Conservation (phyloP, 192 early-diverging fungal species). For the Entrophospora sp. region DNA sequence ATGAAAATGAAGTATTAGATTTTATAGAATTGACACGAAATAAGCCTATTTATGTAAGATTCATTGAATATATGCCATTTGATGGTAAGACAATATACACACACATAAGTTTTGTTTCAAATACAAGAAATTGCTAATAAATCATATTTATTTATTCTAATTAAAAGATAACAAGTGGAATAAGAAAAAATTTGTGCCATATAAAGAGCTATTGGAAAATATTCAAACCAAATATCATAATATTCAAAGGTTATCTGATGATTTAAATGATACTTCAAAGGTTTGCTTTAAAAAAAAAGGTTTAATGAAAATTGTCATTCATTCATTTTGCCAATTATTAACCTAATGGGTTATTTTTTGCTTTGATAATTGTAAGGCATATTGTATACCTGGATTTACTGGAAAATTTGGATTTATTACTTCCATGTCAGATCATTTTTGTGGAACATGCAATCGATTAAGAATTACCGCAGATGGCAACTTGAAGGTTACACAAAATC, state of each 20-base stretch:
- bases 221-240: conserved; percentile 49
- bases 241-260: conserved; percentile 57
- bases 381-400: conserved; percentile 61
- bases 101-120: neutral
- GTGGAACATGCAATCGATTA: conserved; percentile 87
- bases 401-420: conserved; percentile 97
- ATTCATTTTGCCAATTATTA: neutral
- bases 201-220: conserved; percentile 59
- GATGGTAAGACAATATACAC: conserved; percentile 52
- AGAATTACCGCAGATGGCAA: conserved; percentile 92
- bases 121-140: neutral
- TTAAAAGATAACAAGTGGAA: conserved; percentile 80
- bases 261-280: conserved; percentile 82
- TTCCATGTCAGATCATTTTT: conserved; percentile 97
- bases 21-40: conserved; percentile 84
- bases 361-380: conserved; percentile 37
- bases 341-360: neutral
- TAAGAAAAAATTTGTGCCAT: conserved; percentile 71
- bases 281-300: too few species aligned
- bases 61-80: conserved; percentile 99
- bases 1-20: conserved; percentile 71
- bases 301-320: too few species aligned
- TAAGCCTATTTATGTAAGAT: conserved; percentile 68
- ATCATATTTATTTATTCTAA: neutral
- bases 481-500: conserved; percentile 77